Base-by-base conservation (phyloP, 2,329 filamentous ascomycete species). In the Tolypocladium album region DNA sequence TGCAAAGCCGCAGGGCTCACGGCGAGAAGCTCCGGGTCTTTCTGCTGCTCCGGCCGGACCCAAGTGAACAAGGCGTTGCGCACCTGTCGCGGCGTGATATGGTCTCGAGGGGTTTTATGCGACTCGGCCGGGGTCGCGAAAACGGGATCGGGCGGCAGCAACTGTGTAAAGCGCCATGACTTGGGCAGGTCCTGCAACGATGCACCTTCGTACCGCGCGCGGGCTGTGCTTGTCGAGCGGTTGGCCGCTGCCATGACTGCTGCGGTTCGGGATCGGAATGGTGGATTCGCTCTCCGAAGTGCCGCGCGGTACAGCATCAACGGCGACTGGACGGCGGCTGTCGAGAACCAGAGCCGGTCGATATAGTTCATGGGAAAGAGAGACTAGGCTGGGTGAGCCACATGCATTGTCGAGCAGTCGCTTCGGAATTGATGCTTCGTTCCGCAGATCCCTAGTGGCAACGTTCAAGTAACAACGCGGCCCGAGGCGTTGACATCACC, bases 21-120 rank as follows among this genome's bases (percentile, higher is more conserved):
- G 8, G 85, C 88, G 1, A 97, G 81, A 20, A 99, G 79, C 69
- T 97, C 90, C 0, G 91, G 85, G 27, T 88, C 82, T 63, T 86
- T 79, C 34, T 86, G 82, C 24, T 80, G 74, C 67, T 93, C 88
- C 0, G 94, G 94, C 4, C 92, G 86, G 24, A 99, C 92, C 80
- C 88, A 99, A 11, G 92, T 96, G 75, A 90, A 99, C 57, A 93
- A 76, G 4, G 94, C 93, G 61, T 87, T 84, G 70, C 88, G 90
- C 47, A 99, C 94, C 72, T 91, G 81, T 56, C 92, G 88, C 20
- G 94, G 93, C 0, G 83, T 82, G 56, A 97, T 87, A 42, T 87
- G 77, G 60, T 88, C 82, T 67, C 93, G 86, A 1, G 91, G 88
- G 0, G 90, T 91, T 66, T 84, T 82, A 73, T 97, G 90, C 0